A percentile compares a stretch with the other conserved stretches of the same genome.
These are phyloP conservation scores for Buxus sempervirens DNA, from an alignment of 164 flowering plant species.

Conservation along the genomic window DNA sequence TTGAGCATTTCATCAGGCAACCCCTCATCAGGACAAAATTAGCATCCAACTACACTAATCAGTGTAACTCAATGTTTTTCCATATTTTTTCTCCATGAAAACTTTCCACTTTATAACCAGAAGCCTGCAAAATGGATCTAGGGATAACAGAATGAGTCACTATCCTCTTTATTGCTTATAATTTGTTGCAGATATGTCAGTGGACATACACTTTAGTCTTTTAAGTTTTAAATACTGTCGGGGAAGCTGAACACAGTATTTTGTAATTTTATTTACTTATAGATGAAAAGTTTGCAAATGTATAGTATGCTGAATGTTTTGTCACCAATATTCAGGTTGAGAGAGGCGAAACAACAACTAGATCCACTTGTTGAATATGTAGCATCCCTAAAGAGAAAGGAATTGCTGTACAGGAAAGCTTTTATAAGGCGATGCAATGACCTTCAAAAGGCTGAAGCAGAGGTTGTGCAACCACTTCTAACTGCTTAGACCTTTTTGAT, in stretches of 20 bases:
- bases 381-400: slow-evolving; percentile 27
- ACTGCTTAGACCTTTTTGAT: neutral
- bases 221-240: neutral
- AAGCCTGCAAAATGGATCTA: neutral
- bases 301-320: neutral
- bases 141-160: neutral
- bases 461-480: slow-evolving; percentile 35
- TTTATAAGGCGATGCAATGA: slow-evolving; percentile 57
- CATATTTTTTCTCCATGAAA: too few relatives aligned
- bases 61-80: too few relatives aligned
- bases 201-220: too few relatives aligned
- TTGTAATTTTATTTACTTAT: neutral
- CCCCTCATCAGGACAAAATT: too few relatives aligned
- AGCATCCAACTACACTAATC: too few relatives aligned
- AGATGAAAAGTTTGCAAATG: neutral
- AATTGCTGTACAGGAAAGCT: slow-evolving; percentile 50
- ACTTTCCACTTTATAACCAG: too few relatives aligned
- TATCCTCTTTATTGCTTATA: neutral
- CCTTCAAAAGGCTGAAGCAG: slow-evolving; percentile 68
- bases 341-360: slow-evolving; percentile 28
- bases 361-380: slow-evolving; percentile 23
- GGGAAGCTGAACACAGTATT: neutral
- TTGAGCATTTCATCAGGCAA: too few relatives aligned
- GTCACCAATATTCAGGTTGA: slow-evolving; percentile 39
- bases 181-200: too few relatives aligned